A percentile compares a stretch with the other conserved stretches of the same genome.
Evolutionary conservation across 305 asterid species (phyloP).

Genomic region (Plantago lanceolata): DNA sequence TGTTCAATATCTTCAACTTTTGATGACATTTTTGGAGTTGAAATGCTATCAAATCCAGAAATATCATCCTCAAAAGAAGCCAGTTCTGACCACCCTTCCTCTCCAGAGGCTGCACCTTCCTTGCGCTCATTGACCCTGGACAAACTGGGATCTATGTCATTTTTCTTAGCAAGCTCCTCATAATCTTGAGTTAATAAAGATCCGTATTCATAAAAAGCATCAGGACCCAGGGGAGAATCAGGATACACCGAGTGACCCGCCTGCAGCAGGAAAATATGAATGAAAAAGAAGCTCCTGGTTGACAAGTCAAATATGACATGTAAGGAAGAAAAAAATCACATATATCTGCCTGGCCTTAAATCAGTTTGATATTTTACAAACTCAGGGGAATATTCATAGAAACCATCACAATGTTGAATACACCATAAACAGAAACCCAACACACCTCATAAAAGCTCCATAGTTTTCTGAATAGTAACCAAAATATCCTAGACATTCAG

Average conservation of each 20-base stretch:
- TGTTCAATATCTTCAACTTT: constrained; percentile 41
- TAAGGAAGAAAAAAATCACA: background rate
- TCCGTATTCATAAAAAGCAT: constrained; percentile 84
- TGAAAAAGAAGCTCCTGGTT: constrained; percentile 15
- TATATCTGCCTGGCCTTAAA: background rate
- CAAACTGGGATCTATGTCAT: constrained; percentile 27
- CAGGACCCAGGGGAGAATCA: constrained; percentile 96
- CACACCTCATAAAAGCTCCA: background rate
- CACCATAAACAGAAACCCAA: background rate
- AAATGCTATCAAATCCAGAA: constrained; percentile 34
- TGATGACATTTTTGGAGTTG: constrained; percentile 35
- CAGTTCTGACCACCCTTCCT: constrained; percentile 72
- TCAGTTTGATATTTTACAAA: background rate
- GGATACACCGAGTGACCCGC: constrained; percentile 88
- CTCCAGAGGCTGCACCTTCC: constrained; percentile 42
- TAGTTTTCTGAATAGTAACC: too few species aligned
- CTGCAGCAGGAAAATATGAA: constrained; percentile 41
- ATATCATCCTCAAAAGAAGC: constrained; percentile 47
- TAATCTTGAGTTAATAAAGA: constrained; percentile 82
- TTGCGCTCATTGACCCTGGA: constrained; percentile 29
- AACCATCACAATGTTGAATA: background rate
- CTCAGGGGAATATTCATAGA: background rate
- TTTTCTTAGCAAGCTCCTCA: constrained; percentile 71
- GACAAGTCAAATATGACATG: background rate
- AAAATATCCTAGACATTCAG: background rate